Evolutionary conservation across 2,329 filamentous ascomycete genomes (phyloP).

Genomic region (Phialophora chinensis): DNA sequence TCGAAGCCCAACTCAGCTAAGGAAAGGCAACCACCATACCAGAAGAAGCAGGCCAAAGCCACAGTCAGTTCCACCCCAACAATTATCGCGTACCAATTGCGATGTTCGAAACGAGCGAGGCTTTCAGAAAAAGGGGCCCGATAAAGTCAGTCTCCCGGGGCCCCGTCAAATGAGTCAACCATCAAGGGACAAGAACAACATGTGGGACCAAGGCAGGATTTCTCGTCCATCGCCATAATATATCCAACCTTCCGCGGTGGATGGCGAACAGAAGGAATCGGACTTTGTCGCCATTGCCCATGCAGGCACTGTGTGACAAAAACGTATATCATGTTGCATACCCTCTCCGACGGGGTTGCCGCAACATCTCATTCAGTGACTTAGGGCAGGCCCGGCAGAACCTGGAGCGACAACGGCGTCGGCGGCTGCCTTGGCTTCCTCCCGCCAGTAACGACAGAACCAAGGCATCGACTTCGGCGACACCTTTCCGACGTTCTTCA

Average conservation of each 20-base stretch:
- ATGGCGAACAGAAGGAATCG: not conserved
- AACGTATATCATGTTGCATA: not conserved
- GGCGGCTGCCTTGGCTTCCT: not conserved
- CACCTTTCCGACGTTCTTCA: slow-evolving; percentile 49
- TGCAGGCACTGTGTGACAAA: not conserved
- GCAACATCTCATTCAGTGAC: not conserved
- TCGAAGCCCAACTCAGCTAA: slow-evolving; percentile 1
- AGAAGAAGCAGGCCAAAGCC: slow-evolving; percentile 13
- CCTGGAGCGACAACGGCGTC: not conserved
- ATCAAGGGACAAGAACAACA: not conserved
- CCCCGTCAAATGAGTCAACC: too few relatives aligned
- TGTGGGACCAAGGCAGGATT: not conserved
- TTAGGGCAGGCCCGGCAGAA: not conserved
- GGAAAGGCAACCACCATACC: slow-evolving; percentile 25
- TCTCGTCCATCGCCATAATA: not conserved
- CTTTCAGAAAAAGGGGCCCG: not conserved
- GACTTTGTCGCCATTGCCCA: not conserved
- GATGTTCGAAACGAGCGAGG: not conserved
- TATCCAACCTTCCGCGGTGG: not conserved
- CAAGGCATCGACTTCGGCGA: slow-evolving; percentile 39
- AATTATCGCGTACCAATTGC: not conserved
- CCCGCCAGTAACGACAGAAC: slow-evolving; percentile 37
- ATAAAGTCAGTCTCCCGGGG: not conserved
- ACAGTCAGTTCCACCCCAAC: not conserved
- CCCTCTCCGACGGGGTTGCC: too few relatives aligned